Evolutionary conservation across 805 yeast species (phyloP).

Genomic region (Cyberlindnera bimundalis): DNA sequence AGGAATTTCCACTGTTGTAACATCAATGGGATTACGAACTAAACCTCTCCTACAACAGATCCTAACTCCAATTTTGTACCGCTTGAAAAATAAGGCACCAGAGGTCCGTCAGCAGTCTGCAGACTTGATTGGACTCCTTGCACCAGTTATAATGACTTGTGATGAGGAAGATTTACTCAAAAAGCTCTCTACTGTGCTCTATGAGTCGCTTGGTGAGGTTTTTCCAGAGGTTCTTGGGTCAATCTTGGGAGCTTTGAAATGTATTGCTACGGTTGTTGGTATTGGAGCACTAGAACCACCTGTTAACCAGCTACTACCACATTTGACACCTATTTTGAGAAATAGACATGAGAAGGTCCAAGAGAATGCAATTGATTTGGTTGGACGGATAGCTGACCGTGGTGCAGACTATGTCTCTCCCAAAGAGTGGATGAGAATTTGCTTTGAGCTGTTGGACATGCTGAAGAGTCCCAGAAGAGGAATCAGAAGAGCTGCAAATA

Average conservation of each 20-base stretch:
- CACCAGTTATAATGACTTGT: constrained; percentile 64
- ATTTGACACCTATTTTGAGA: constrained; percentile 85
- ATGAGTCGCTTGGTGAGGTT: constrained; percentile 91
- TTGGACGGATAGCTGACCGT: constrained; percentile 77
- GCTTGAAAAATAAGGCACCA: constrained; percentile 67
- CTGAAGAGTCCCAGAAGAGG: constrained; percentile 74
- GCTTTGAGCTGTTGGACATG: constrained; percentile 87
- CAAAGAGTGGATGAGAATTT: constrained; percentile 95
- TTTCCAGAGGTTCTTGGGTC: constrained; percentile 93
- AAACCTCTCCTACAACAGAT: constrained; percentile 72
- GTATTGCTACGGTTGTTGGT: constrained; percentile 60
- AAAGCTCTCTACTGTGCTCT: constrained; percentile 70
- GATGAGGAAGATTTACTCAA: constrained; percentile 58
- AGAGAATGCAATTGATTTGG: constrained; percentile 70
- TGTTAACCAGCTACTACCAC: constrained; percentile 74
- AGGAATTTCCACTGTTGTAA: constrained; percentile 62
- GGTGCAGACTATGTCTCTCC: constrained; percentile 84
- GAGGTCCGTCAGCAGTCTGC: constrained; percentile 82
- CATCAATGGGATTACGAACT: constrained; percentile 58
- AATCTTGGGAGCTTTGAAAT: constrained; percentile 63
- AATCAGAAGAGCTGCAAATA: constrained; percentile 81
- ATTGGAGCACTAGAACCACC: constrained; percentile 72
- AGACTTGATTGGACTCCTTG: constrained; percentile 62
- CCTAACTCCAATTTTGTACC: constrained; percentile 65
- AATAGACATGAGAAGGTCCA: constrained; percentile 91